phyloP scores from a whole-genome alignment of 1,139 yeast genomes.

The Yamadazyma spencermartinsiae region DNA sequence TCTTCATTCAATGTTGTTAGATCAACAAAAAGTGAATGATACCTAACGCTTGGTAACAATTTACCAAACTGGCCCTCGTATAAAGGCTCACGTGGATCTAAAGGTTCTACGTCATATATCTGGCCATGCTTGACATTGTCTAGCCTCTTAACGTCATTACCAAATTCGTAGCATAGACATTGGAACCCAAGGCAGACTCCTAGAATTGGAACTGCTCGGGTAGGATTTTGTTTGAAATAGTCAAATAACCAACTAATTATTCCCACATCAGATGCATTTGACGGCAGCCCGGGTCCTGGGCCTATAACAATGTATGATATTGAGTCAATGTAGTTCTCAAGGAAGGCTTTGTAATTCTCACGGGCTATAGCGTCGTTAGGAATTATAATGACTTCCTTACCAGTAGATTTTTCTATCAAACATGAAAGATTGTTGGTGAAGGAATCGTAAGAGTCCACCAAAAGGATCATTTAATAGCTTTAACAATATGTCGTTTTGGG shows the following conservation, averaged over 20 bases:
- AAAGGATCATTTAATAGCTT: constrained; percentile 49
- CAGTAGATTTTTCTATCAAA: constrained; percentile 57
- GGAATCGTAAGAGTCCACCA: constrained; percentile 93
- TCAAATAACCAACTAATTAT: constrained; percentile 58
- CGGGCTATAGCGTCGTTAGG: constrained; percentile 68
- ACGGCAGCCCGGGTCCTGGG: constrained; percentile 97
- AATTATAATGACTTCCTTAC: constrained; percentile 60
- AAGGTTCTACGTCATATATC: constrained; percentile 53
- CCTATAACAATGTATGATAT: constrained; percentile 85
- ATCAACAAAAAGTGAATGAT: constrained; percentile 78
- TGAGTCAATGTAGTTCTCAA: constrained; percentile 37
- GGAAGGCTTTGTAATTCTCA: constrained; percentile 33
- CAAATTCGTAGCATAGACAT: constrained; percentile 68
- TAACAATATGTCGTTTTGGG: neutral
- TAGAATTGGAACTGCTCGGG: constrained; percentile 58
- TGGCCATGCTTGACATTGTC: constrained; percentile 82
- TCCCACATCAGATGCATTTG: constrained; percentile 65
- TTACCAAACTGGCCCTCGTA: constrained; percentile 43
- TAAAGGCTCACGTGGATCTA: constrained; percentile 21
- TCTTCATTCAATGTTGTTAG: constrained; percentile 20
- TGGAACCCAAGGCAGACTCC: constrained; percentile 97
- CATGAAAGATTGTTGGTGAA: constrained; percentile 81
- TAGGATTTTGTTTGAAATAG: constrained; percentile 21
- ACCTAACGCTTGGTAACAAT: constrained; percentile 63
- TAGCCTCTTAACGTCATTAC: constrained; percentile 56